Conservation (phyloP, 352 stramenopile genomes). For the Pythium utonaiense region DNA sequence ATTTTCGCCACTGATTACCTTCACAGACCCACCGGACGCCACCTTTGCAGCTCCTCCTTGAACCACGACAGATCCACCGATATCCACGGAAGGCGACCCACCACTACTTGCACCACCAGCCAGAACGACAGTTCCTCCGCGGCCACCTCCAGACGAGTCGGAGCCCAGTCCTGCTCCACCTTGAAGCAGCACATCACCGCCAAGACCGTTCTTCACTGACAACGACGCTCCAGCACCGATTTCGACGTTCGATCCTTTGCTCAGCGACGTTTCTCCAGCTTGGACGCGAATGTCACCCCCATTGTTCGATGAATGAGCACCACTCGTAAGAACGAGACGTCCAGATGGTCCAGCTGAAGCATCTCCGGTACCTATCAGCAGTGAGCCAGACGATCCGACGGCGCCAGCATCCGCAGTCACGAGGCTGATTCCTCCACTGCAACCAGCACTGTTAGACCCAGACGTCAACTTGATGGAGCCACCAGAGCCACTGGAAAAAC, state of each 20-base stretch:
- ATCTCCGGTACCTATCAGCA: slow-evolving; percentile 39
- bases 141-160: slow-evolving; percentile 37
- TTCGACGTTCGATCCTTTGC: slow-evolving; percentile 32
- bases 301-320: slow-evolving; percentile 31
- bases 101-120: slow-evolving; percentile 46
- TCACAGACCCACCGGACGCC: slow-evolving; percentile 43
- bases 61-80: slow-evolving; percentile 39
- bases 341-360: slow-evolving; percentile 32
- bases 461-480: slow-evolving; percentile 42
- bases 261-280: slow-evolving; percentile 32
- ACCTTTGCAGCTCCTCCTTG: slow-evolving; percentile 35
- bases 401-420: slow-evolving; percentile 36
- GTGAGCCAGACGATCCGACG: slow-evolving; percentile 34
- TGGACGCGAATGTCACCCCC: slow-evolving; percentile 37
- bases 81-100: slow-evolving; percentile 30
- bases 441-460: slow-evolving; percentile 34
- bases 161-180: slow-evolving; percentile 37
- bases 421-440: slow-evolving; percentile 41
- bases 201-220: slow-evolving; percentile 32
- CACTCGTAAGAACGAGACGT: slow-evolving; percentile 45
- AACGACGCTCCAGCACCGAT: slow-evolving; percentile 41
- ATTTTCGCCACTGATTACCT: slow-evolving; percentile 43
- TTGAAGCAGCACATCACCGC: slow-evolving; percentile 33
- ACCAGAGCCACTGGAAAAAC: slow-evolving; percentile 27
- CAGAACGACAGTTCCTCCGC: slow-evolving; percentile 39